Percentiles rank a stretch among this genome's conserved stretches.
phyloP scores from a whole-genome alignment of 805 yeast genomes.

The Ogataea saltuana region DNA sequence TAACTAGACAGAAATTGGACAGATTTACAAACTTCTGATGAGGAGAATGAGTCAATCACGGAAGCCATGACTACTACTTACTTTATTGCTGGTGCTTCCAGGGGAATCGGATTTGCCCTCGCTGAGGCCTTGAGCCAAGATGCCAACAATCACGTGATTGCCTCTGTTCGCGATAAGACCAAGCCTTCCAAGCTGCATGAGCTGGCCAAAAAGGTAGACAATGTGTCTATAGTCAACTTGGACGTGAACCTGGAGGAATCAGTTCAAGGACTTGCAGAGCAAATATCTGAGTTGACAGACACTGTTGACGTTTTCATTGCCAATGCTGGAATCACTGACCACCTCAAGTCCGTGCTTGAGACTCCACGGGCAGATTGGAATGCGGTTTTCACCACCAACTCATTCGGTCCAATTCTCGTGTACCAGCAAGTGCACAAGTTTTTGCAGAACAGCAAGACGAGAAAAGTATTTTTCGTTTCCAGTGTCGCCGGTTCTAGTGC shows the following conservation, averaged over 20 bases:
- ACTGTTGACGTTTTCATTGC: slow-evolving; percentile 39
- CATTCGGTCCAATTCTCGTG: slow-evolving; percentile 37
- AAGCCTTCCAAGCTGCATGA: not conserved
- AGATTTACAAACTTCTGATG: too few relatives aligned
- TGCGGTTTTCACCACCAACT: slow-evolving; percentile 22
- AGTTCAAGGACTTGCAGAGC: slow-evolving; percentile 18
- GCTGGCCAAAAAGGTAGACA: not conserved
- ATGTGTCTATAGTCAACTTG: slow-evolving; percentile 9
- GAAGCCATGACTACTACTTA: slow-evolving; percentile 9
- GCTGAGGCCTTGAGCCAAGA: slow-evolving; percentile 4
- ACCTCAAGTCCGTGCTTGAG: not conserved
- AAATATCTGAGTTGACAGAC: slow-evolving; percentile 18
- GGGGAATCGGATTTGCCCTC: slow-evolving; percentile 9
- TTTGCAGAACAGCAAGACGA: slow-evolving; percentile 26
- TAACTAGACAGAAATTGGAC: too few relatives aligned
- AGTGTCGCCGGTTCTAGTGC: slow-evolving; percentile 33
- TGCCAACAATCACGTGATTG: slow-evolving; percentile 7
- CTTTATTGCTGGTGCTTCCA: slow-evolving; percentile 12
- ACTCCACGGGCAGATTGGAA: not conserved
- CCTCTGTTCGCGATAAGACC: slow-evolving; percentile 6
- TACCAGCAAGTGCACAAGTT: slow-evolving; percentile 34
- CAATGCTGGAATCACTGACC: slow-evolving; percentile 33
- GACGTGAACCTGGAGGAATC: slow-evolving; percentile 16
- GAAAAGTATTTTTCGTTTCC: slow-evolving; percentile 35
- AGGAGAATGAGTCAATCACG: too few relatives aligned